Base-by-base conservation (phyloP, 192 early-diverging fungal species). In the Coemansia asiatica region DNA sequence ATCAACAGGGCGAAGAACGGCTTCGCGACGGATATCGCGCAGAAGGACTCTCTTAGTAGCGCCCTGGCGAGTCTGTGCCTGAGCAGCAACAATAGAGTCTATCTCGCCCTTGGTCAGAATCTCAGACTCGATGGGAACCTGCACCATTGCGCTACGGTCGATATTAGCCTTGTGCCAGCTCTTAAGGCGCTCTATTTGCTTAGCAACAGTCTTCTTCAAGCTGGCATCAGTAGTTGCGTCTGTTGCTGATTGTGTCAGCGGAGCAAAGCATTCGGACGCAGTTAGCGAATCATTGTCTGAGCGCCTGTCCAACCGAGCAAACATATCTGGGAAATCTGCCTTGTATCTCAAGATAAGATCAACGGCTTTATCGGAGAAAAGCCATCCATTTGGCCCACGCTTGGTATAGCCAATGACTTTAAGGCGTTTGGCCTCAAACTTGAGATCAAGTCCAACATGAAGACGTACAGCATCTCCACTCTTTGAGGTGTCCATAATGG, bases 361-460 rank as follows among this genome's bases (percentile, higher is more conserved):
- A 5, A 95, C 74, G 0, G 95, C 95, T 57, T 86, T 88, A 58
- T 85, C 76, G 29, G 90, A 91, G 59, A 85, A 98, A 73, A 94
- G 91, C 97, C 97, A 98, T 15, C 85, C 85, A 26, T 75, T 81
- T 22, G 88, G 86, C 4, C 68, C 72, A 66, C 96, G 95, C 47
- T 87, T 82, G 6, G 94, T 88, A 71, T 95, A 96, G 2, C 95
- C 96, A 4, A 92, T 61, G 0, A 94, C 96, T 69, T 97, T 97
- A 56, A 90, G 84, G 49, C 87, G 85, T 68, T 91, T 90, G 8
- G 83, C 85, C 53, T 97, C 95, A 68, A 95, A 97, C 67, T 98
- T 97, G 54, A 98, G 84, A 63, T 90, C 90, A 31, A 98, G 82
- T 1, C 97, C 97, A 27, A 97, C 67, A 56, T 94, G 92, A 27